Evolutionary conservation across 768 basidiomycete species (phyloP), one percentile per base, ranked within the genome.

Genomic region (Kwoniella newhampshirensis): DNA sequence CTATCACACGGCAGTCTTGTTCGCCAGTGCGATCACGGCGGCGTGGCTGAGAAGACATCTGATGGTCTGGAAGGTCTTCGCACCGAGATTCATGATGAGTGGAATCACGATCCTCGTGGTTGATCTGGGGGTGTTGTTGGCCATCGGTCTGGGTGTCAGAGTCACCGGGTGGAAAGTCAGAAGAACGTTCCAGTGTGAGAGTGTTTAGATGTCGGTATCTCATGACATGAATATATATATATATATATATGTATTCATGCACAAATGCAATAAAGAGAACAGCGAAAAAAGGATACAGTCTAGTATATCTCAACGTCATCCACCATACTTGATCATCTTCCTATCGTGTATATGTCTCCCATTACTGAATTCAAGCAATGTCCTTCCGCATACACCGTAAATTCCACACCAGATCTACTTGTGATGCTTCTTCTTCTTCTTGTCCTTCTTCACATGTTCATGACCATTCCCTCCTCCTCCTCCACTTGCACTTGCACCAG

Each of bases 1-100:
- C 2, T 92, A 92, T 68, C 87, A 86, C 72, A 76, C 81, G 5
- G 67, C 78, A 4, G 68, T 92, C 21, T 75, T 90, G 1, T 68
- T 92, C 3, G 86, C 87, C 3, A 83, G 85, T 15, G 86, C 89
- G 2, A 75, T 84, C 5, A 85, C 85, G 54, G 85, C 89, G 0
- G 87, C 90, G 7, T 82, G 85, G 65, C 77, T 93, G 49, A 77
- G 91, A 62, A 75, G 91, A 42, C 92, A 97, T 73, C 75, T 96
- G 62, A 96, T 96, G 92, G 92, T 97, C 21, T 99, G 96, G 96
- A 97, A 98, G 78, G 86, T 98, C 3, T 99, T 97, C 68, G 94
- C 93, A 35, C 96, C 96, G 60, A 79, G 94, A 60, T 96, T 93
- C 73, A 93, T 97, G 86, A 72, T 83, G 15, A 88, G 82, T 0